Percentiles rank a stretch among this genome's conserved stretches.
phyloP scores from a whole-genome alignment of 176 grass and related monocot genomes.

The Avena eriantha region DNA sequence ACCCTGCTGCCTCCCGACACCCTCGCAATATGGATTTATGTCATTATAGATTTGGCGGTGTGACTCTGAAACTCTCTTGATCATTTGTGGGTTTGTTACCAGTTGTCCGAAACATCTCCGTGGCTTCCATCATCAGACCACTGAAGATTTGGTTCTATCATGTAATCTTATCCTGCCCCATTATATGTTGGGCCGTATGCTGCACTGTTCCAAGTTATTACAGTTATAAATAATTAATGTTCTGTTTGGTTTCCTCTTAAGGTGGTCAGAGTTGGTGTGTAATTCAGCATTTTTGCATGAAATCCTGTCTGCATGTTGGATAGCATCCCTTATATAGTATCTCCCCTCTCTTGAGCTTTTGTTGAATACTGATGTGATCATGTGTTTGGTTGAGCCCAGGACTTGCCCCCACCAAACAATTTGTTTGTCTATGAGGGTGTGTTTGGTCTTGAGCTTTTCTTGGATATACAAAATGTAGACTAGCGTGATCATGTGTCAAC shows the following conservation, averaged over 20 bases:
- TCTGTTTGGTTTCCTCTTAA: constrained; percentile 3
- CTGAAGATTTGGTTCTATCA: constrained; percentile 52
- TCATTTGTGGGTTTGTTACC: constrained; percentile 58
- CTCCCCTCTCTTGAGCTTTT: neutral
- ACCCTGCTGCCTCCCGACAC: neutral
- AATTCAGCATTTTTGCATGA: neutral
- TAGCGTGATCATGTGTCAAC: neutral
- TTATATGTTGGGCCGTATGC: constrained; percentile 34
- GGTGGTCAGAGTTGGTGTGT: too few species aligned
- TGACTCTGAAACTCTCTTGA: constrained; percentile 51
- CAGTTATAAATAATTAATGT: constrained; percentile 50
- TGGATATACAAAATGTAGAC: too few species aligned
- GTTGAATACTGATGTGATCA: neutral
- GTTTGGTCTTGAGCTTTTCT: neutral
- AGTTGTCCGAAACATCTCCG: constrained; percentile 50
- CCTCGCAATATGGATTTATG: constrained; percentile 49
- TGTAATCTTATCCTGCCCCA: constrained; percentile 46
- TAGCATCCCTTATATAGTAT: neutral
- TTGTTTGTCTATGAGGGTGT: too few species aligned
- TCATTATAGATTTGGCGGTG: constrained; percentile 54
- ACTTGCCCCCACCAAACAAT: too few species aligned
- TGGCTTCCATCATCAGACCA: constrained; percentile 33
- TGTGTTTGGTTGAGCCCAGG: too few species aligned
- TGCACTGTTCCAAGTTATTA: constrained; percentile 51
- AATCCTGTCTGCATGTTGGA: neutral